Evolutionary conservation across 73 alveolate genomes (phyloP).

Genomic region (Stentor coeruleus): DNA sequence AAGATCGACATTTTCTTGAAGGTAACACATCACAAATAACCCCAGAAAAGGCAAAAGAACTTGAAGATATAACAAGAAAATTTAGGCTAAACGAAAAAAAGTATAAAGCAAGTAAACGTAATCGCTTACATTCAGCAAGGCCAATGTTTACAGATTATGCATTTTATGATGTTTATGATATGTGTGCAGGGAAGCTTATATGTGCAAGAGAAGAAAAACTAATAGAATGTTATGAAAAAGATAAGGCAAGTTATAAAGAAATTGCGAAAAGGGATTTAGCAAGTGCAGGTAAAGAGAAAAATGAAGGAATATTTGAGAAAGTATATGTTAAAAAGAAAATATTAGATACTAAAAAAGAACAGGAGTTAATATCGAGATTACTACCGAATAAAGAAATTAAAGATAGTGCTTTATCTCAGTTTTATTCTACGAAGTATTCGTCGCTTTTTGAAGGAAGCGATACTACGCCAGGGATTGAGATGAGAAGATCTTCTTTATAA

Average conservation of each 20-base stretch:
- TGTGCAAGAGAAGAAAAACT: background rate
- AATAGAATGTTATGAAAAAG: background rate
- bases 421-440: too few relatives aligned
- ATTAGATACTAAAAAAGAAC: too few relatives aligned
- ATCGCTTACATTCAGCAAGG: background rate
- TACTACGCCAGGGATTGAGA: too few relatives aligned
- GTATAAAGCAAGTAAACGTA: background rate
- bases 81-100: background rate
- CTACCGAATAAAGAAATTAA: too few relatives aligned
- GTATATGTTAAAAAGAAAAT: too few relatives aligned
- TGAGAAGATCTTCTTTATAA: too few relatives aligned
- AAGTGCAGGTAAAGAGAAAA: too few relatives aligned
- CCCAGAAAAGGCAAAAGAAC: background rate
- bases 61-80: background rate
- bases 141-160: background rate
- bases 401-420: too few relatives aligned
- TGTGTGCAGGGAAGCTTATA: background rate
- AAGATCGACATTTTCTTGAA: slow-evolving; percentile 10
- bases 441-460: too few relatives aligned
- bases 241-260: background rate
- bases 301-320: too few relatives aligned
- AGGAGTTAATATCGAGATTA: too few relatives aligned
- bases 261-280: too few relatives aligned
- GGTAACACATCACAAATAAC: background rate
- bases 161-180: background rate